Evolutionary conservation across 768 basidiomycete genomes (phyloP), one percentile per base, ranked within the genome.

Genomic region (Serendipita vermifera): DNA sequence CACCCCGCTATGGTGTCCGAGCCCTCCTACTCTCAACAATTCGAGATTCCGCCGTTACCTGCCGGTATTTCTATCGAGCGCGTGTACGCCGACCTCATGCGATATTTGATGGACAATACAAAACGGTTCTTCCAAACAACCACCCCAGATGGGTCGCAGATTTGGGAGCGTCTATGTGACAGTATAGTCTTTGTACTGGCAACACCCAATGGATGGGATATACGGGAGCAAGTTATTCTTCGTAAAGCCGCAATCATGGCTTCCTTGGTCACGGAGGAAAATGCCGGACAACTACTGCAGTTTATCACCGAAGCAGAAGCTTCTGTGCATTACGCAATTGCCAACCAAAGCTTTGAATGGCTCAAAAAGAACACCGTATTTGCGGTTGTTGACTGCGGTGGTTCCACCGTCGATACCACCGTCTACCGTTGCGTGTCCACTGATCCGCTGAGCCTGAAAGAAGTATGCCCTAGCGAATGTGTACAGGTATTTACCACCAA

Each of bases 401-500:
- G 79, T 38, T 81, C 79, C 17, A 83, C 79, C 0, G 69, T 82
- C 26, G 80, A 83, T 58, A 68, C 81, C 36, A 80, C 77, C 57
- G 70, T 75, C 13, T 82, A 82, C 56, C 70, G 69, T 29, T 71
- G 73, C 61, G 61, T n/a, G 7, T 15, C 26, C 9, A 13, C 20
- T 22, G 32, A 22, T 11, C 46, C 46, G 32, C 7, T 51, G 17
- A 29, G 26, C 17, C 27, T 51, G 7, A 31, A 51, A 31, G 46
- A 51, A 26, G 46, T 31, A 24, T 15, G 46, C n/a, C 24, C 27
- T 22, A 51, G 46, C 17, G 46, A 51, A 51, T 51, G 46, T n/a
- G 46, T 51, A 26, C 46, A 51, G 46, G 46, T 51, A 14, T 15
- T 5, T 26, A 20, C 1, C 15, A 9, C n/a, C n/a, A n/a, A n/a